phyloP scores from a whole-genome alignment of 106 monocot species.

The Dendrobium nobile region DNA sequence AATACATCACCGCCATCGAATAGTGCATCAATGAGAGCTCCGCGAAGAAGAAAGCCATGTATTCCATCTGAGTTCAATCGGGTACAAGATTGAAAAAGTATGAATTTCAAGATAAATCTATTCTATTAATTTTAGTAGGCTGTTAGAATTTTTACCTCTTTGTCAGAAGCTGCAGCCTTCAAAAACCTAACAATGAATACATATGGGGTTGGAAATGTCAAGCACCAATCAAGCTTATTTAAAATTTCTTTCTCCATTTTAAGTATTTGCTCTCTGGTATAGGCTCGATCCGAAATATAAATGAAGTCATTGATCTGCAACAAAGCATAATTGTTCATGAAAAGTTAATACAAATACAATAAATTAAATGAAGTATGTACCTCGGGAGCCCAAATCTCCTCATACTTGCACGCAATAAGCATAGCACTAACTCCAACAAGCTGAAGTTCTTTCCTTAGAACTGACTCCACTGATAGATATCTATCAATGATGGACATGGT shows the following conservation, averaged over 20 bases:
- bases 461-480: constrained; percentile 38
- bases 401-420: constrained; percentile 80
- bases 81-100: not conserved
- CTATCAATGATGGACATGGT: constrained; percentile 49
- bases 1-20: constrained; percentile 18
- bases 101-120: not conserved
- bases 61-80: constrained; percentile 27
- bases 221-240: constrained; percentile 49
- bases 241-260: constrained; percentile 55
- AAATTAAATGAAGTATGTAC: constrained; percentile 9
- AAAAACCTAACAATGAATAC: constrained; percentile 53
- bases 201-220: constrained; percentile 70
- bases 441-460: constrained; percentile 50
- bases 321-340: not conserved
- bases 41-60: constrained; percentile 59
- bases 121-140: not conserved
- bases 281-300: constrained; percentile 54
- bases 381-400: constrained; percentile 79
- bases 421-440: constrained; percentile 63
- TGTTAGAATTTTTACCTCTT: constrained; percentile 29
- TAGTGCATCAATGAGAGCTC: constrained; percentile 62
- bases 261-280: constrained; percentile 40
- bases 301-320: constrained; percentile 60
- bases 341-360: not conserved
- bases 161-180: constrained; percentile 41